Base-by-base conservation (phyloP, 176 grass and related monocot genomes). In the Bromus sterilis region DNA sequence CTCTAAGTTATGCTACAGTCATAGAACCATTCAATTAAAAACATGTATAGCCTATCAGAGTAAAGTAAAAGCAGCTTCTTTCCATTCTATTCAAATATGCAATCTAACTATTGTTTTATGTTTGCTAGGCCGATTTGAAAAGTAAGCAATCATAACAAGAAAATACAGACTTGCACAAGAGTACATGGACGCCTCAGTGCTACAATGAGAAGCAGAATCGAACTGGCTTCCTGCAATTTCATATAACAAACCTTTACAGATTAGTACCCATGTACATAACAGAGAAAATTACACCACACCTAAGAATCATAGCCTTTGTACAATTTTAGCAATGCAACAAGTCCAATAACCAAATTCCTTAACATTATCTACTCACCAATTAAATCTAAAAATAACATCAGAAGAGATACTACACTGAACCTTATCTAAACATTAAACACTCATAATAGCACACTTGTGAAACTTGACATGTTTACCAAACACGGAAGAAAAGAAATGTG, bases 231-330 rank as follows among this genome's bases (percentile, higher is more conserved):
- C 16, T 11, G 44, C 14, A 24, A 60, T 9, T 63, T 42, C 11
- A 2, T 65, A 24, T 9, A 28, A 33, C 28, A 65, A 21, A 64
- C 44, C 33, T 78, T 78, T 42, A 73, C 71, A 78, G 26, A 72
- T 83, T 78, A 78, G 44, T 29, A 83, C 18, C 18, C 42, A 88
- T 78, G 80, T 78, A 83, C 28, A 88, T 14, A 71, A 35, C 18
- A 28, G 32, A n/a, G 58, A 75, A 34, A 56, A n/a, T 56, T 53
- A 46, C 41, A 46, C 21, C 43, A 43, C 68, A 80, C 44, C 84
- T 56, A 86, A 74, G 48, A 74, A 43, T 78, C 20, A 64, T n/a
- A 51, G 42, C 29, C 33, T 53, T 51, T 18, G 20, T 51, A 53
- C 5, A 53, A 21, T 53, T 53, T 51, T 53, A 53, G 20, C 49